Base-by-base conservation (phyloP, 2,329 filamentous ascomycete genomes). In the Setomelanomma holmii region DNA sequence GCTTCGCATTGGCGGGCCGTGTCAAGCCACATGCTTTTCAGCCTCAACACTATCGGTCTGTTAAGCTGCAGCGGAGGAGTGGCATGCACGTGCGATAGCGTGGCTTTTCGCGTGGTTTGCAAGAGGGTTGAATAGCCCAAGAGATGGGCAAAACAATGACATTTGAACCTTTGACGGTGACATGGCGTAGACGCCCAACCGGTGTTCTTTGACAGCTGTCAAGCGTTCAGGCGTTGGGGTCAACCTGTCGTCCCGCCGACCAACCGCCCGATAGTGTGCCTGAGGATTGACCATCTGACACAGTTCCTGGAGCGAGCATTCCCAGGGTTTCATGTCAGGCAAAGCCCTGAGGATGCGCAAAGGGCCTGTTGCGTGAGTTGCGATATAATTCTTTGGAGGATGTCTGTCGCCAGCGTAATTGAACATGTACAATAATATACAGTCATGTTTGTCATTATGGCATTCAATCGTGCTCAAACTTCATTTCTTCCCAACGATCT, bases 401-500 rank as follows among this genome's bases (percentile, higher is more conserved):
- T n/a, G n/a, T n/a, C n/a, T n/a, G n/a, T n/a, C n/a, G n/a, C n/a
- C n/a, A n/a, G n/a, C n/a, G n/a, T n/a, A n/a, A n/a, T n/a, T n/a
- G n/a, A n/a, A n/a, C n/a, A n/a, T n/a, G n/a, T n/a, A n/a, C n/a
- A n/a, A n/a, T n/a, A n/a, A n/a, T n/a, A n/a, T n/a, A n/a, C n/a
- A n/a, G n/a, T n/a, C n/a, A n/a, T n/a, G n/a, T n/a, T n/a, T n/a
- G n/a, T n/a, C n/a, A n/a, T n/a, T n/a, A n/a, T n/a, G n/a, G n/a
- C n/a, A n/a, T n/a, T n/a, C n/a, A n/a, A 49, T 45, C 43, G n/a
- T 12, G 12, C 16, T 17, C 6, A 12, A 6, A 30, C 7, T 30
- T 59, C 23, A 67, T 56, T 67, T 67, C 39, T 54, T 58, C 8
- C 63, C 64, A 21, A 67, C 45, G 33, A 58, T 41, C 48, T 67